These are phyloP conservation scores for Ceratobasidium papillatum DNA, from an alignment of 1,284 basidiomycete genomes.

Conservation along the genomic window DNA sequence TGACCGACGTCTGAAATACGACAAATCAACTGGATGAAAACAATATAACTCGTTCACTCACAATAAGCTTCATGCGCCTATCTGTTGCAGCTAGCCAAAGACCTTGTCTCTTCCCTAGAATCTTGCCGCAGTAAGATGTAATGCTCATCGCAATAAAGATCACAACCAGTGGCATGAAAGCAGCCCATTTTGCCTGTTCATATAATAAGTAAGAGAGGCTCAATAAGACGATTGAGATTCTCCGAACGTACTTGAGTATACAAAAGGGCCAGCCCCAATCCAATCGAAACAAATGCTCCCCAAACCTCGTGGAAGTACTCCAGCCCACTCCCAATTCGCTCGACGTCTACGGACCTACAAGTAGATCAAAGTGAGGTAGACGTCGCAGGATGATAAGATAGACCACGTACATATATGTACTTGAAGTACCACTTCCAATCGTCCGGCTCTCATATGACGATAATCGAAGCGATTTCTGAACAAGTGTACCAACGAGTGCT, in stretches of 20 bases:
- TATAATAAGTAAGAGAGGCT: not conserved
- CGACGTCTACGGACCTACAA: conserved; percentile 47
- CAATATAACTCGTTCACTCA: too few relatives aligned
- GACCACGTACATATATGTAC: conserved; percentile 43
- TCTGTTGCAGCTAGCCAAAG: conserved; percentile 48
- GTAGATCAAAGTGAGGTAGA: too few relatives aligned
- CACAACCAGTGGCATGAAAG: conserved; percentile 22
- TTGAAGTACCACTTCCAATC: conserved; percentile 35
- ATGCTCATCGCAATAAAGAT: conserved; percentile 1
- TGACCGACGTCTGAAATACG: not conserved
- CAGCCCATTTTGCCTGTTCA: conserved; percentile 39
- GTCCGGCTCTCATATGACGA: conserved; percentile 25
- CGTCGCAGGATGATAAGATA: too few relatives aligned
- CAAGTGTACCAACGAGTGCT: conserved; percentile 40
- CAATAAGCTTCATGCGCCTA: conserved; percentile 48
- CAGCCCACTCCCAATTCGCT: conserved; percentile 47
- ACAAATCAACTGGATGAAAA: too few relatives aligned
- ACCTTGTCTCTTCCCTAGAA: conserved; percentile 44
- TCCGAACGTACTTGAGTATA: conserved; percentile 40
- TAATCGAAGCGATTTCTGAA: conserved; percentile 39
- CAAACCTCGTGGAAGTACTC: conserved; percentile 48
- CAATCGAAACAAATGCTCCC: conserved; percentile 46
- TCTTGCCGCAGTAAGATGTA: conserved; percentile 17
- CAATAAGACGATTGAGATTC: not conserved
- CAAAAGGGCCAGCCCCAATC: conserved; percentile 46